Evolutionary conservation across 805 yeast species (phyloP), one percentile per base, ranked within the genome.

Genomic region (Metschnikowia amazonensis): DNA sequence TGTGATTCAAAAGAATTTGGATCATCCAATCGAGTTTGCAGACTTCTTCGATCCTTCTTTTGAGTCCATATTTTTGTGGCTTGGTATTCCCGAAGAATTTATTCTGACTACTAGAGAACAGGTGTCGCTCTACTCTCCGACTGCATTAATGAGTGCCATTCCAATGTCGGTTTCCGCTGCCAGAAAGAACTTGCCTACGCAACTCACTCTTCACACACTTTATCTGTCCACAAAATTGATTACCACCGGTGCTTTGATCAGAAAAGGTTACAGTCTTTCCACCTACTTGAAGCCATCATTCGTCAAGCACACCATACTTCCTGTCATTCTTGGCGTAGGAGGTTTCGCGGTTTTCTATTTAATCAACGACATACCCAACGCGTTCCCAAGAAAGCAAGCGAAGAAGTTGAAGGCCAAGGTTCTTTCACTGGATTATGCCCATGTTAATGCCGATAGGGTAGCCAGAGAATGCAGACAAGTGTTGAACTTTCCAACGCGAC

Each of bases 401-500:
- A 72, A 75, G 39, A 88, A 86, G 63, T 77, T 92, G 53, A 78
- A 77, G 51, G 60, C 60, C 5, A 85, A 84, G 57, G 70, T 94
- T 28, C 72, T 72, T 34, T 78, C 76, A 13, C 65, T 81, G 54
- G 97, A 90, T 49, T 94, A 89, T 57, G 81, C 86, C 10, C 94
- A 86, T 55, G 57, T 72, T 36, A 92, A 90, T 60, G 81, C 96
- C 1, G 77, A 75, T 39, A 75, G 99, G 49, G 78, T 94, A 6
- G 74, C 95, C 0, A 81, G 79, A 53, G 98, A 92, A 60, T 86
- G 89, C 47, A 74, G 94, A 24, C 81, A 81, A 55, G 96, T 94
- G 2, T 71, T 94, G 56, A 80, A 78, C 57, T 82, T 75, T 58
- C 98, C 98, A 5, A 76, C 87, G 0, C 81, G 89, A 52, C 96